phyloP scores from a whole-genome alignment of 345 rosid species.

The Sisymbrium altissimum region DNA sequence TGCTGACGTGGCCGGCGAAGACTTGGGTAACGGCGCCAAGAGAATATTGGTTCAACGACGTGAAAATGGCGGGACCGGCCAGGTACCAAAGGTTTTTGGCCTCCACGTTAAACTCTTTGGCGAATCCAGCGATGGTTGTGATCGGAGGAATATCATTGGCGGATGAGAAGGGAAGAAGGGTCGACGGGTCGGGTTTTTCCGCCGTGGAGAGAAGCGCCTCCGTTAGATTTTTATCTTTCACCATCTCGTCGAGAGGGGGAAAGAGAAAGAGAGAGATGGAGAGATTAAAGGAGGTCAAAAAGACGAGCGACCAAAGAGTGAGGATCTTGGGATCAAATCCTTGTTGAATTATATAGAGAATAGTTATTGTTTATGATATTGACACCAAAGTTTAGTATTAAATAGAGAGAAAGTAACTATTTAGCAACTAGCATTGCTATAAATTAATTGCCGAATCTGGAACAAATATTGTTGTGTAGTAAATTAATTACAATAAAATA shows the following conservation, averaged over 20 bases:
- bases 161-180: conserved; percentile 22
- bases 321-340: conserved; percentile 12
- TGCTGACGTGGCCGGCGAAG: conserved; percentile 73
- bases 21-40: conserved; percentile 86
- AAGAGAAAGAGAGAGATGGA: not conserved
- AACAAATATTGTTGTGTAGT: not conserved
- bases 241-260: conserved; percentile 33
- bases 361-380: not conserved
- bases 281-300: conserved; percentile 16
- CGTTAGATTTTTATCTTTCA: conserved; percentile 9
- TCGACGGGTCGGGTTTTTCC: conserved; percentile 7
- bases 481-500: not conserved
- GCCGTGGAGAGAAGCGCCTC: conserved; percentile 40
- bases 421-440: not conserved
- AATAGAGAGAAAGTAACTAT: not conserved
- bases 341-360: conserved; percentile 16
- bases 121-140: conserved; percentile 43
- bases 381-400: not conserved
- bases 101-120: conserved; percentile 50
- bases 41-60: conserved; percentile 76
- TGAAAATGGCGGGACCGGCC: conserved; percentile 95
- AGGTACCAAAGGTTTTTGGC: conserved; percentile 75
- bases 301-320: conserved; percentile 1
- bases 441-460: not conserved
- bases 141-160: conserved; percentile 33